Evolutionary conservation across 2,329 filamentous ascomycete species (phyloP), one percentile per base, ranked within the genome.

Genomic region (Neopestalotiopsis sp.): DNA sequence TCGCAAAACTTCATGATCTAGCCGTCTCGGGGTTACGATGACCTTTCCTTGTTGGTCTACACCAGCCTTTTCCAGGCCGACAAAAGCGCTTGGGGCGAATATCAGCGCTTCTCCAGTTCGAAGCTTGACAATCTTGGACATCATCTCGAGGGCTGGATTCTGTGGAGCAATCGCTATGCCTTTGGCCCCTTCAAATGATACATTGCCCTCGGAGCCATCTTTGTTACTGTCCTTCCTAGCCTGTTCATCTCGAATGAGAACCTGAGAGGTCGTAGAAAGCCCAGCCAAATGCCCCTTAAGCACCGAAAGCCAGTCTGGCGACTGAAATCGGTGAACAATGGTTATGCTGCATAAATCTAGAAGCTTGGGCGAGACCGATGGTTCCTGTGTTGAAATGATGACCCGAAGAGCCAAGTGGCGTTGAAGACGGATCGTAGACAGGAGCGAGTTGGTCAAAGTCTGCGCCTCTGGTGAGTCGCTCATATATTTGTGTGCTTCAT

Each of bases 401-500:
- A 94, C 83, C 0, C 92, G 86, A 0, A 87, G 84, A 0, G 86
- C 92, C 0, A 90, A 79, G 75, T 95, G 93, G 0, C 92, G 89
- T 77, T 95, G 92, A 20, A 91, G 83, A 0, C 92, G 87, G 71
- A 95, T 91, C 0, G 88, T 86, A 0, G 84, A 82, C 0, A 93
- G 81, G 0, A 95, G 81, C 0, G 84, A 83, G 5, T 91, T 84
- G 0, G 91, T 94, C 34, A 95, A 83, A 0, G 81, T 81, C 2
- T 81, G 76, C 1, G 88, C 86, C 56, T 90, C 89, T 0, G 83
- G 77, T 0, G 86, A 85, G 0, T 83, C 81, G 13, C 84, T 87
- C 85, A 94, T 89, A 75, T 90, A 94, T 80, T 94, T 94, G 76
- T 96, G 93, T 0, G 93, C 93, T 75, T 95, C 92, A 71, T 95